Conservation (phyloP, 2,329 filamentous ascomycete genomes). For the Pseudopithomyces chartarum region DNA sequence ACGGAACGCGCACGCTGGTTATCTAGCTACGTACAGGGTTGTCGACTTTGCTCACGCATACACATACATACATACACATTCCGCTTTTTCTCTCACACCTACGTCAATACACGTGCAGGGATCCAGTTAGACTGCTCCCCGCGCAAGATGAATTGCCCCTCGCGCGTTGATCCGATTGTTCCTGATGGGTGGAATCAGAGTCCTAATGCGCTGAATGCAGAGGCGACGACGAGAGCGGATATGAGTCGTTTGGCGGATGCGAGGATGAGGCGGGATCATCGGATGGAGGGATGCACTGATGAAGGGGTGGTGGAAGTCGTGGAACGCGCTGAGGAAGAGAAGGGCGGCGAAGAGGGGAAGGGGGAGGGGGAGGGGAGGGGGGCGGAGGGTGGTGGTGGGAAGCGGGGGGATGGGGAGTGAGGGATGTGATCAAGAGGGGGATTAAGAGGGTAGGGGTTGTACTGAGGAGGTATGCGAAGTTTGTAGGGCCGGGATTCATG, state of each 20-base stretch:
- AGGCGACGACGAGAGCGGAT: slow-evolving; percentile 66
- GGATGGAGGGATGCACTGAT: slow-evolving; percentile 25
- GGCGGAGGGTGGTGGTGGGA: background rate
- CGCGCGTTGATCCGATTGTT: slow-evolving; percentile 60
- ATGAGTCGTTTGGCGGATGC: slow-evolving; percentile 65
- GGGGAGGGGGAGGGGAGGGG: slow-evolving; percentile 8
- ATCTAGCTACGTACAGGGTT: too few relatives aligned
- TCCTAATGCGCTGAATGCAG: slow-evolving; percentile 61
- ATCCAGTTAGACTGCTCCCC: too few relatives aligned
- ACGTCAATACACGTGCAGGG: too few relatives aligned
- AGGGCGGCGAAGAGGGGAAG: slow-evolving; percentile 9
- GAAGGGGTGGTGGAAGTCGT: slow-evolving; percentile 13
- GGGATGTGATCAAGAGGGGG: too few relatives aligned
- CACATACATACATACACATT: too few relatives aligned
- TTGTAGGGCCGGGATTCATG: slow-evolving; percentile 72
- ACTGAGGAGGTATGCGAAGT: slow-evolving; percentile 57
- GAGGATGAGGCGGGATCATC: slow-evolving; percentile 54
- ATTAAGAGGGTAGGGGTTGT: slow-evolving; percentile 15
- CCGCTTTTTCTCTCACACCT: too few relatives aligned
- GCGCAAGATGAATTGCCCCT: slow-evolving; percentile 70
- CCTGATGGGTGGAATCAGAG: slow-evolving; percentile 66
- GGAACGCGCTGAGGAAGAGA: slow-evolving; percentile 4
- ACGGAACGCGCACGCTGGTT: too few relatives aligned
- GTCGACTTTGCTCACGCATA: too few relatives aligned
- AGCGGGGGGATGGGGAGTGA: background rate